Conservation (phyloP, 192 early-diverging fungal genomes). For the Backusella westeae region DNA sequence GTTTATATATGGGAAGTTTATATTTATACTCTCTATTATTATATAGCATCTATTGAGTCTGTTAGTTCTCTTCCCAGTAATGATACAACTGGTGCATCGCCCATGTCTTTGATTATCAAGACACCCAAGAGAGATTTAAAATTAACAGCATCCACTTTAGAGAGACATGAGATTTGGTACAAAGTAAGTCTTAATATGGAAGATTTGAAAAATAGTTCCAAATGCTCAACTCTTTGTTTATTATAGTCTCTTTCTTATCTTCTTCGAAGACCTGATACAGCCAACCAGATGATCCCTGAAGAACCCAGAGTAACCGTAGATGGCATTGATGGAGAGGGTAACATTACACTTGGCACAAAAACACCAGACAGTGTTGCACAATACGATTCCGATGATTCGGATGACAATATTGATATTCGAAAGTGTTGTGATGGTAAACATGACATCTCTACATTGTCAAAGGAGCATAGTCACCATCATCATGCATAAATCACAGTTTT, state of each 20-base stretch:
- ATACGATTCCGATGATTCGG: conserved; percentile 30
- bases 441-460: conserved; percentile 23
- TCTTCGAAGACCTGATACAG: conserved; percentile 12
- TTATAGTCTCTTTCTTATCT: conserved; percentile 32
- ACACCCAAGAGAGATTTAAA: conserved; percentile 73
- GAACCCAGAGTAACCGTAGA: conserved; percentile 3
- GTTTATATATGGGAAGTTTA: not conserved
- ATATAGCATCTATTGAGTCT: conserved; percentile 61
- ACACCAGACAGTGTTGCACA: not conserved
- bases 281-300: not conserved
- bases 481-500: not conserved
- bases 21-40: conserved; percentile 18
- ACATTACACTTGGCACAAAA: conserved; percentile 5
- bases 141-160: conserved; percentile 63
- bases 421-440: conserved; percentile 39
- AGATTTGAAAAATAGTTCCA: no score
- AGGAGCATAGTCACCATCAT: conserved; percentile 1
- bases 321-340: not conserved
- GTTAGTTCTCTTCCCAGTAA: conserved; percentile 56
- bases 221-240: no score
- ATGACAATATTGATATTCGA: conserved; percentile 28
- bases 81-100: conserved; percentile 33
- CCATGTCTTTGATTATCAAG: conserved; percentile 63
- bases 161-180: conserved; percentile 74
- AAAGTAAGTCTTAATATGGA: conserved; percentile 40